Percentiles rank a stretch among this genome's conserved stretches.
phyloP scores from a whole-genome alignment of 495 filamentous ascomycete genomes.

The Aspergillus indologenus region DNA sequence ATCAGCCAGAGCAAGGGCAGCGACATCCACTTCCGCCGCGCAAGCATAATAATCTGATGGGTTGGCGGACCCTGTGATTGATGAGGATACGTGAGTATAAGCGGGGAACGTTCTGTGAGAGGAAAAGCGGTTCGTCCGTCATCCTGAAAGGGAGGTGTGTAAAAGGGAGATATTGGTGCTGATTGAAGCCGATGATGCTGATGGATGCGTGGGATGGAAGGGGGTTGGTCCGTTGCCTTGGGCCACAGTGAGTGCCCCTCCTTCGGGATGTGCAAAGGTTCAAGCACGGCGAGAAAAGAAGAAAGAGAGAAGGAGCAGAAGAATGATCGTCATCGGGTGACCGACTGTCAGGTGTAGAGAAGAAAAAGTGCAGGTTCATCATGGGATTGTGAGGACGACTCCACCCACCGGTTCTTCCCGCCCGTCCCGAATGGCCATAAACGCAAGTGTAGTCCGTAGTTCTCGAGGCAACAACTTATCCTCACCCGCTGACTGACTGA shows the following conservation, averaged over 20 bases:
- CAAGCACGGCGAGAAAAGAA: neutral
- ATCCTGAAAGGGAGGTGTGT: conserved; percentile 3
- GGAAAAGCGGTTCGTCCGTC: conserved; percentile 14
- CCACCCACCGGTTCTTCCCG: conserved; percentile 6
- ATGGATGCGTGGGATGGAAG: conserved; percentile 4
- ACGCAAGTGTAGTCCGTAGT: neutral
- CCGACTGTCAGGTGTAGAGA: neutral
- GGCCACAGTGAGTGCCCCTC: neutral
- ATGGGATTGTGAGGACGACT: neutral
- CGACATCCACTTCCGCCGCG: conserved; percentile 2
- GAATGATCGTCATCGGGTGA: neutral
- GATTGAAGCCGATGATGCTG: conserved; percentile 5
- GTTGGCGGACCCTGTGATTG: conserved; percentile 10
- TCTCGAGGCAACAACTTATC: neutral
- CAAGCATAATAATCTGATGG: conserved; percentile 2
- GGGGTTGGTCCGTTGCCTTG: neutral
- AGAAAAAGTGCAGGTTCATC: neutral
- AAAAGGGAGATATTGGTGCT: neutral
- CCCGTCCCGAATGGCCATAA: neutral
- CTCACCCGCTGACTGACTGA: too few species aligned
- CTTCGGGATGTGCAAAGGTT: neutral
- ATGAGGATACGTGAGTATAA: conserved; percentile 6
- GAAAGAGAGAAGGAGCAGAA: neutral
- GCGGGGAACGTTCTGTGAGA: conserved; percentile 1
- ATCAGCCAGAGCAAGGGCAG: conserved; percentile 8